Base-by-base conservation (phyloP, 2,329 filamentous ascomycete species). In the Paradendryphiella salina region DNA sequence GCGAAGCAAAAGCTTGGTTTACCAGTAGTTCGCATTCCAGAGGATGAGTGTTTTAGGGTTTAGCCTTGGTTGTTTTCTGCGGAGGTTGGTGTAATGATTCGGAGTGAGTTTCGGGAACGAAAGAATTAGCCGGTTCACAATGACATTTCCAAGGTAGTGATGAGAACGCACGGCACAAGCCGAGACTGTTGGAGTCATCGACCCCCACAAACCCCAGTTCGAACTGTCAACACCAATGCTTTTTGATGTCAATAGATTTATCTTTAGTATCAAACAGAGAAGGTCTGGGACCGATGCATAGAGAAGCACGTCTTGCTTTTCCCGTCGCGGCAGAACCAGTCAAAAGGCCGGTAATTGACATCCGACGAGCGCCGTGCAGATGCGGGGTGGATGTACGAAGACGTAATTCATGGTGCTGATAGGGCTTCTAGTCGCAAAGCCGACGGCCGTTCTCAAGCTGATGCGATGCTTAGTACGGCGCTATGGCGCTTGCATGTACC, bases 401-500 rank as follows among this genome's bases (percentile, higher is more conserved):
- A 41, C 26, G 37, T 42, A 42, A 38, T 37, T 37, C 15, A 23
- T 48, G 43, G 45, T 34, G 38, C 26, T 42, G 23, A 37, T 32
- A 34, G 28, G 20, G 39, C 28, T 20, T 51, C 31, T 34, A 46
- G 48, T 41, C 31, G 36, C 43, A 39, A 33, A 38, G 29, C 31
- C 21, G 31, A 38, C 39, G 38, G 37, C n/a, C 33, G 39, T 28
- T 29, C 37, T 47, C 23, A 18, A 41, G 28, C 21, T 34, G 33
- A 36, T 31, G 26, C 23, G 11, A 20, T 29, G 42, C 14, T 41
- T 50, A 33, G 40, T 31, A 39, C 31, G 34, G 40, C 29, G 40
- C 40, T 38, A 53, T 50, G 20, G 39, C 46, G 34, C 2, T 32
- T 42, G 43, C 26, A 32, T 41, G 41, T 50, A 51, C 48, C 48